These are phyloP conservation scores for Fusarium nanum DNA, from an alignment of 2,329 filamentous ascomycete species.

Conservation along the genomic window DNA sequence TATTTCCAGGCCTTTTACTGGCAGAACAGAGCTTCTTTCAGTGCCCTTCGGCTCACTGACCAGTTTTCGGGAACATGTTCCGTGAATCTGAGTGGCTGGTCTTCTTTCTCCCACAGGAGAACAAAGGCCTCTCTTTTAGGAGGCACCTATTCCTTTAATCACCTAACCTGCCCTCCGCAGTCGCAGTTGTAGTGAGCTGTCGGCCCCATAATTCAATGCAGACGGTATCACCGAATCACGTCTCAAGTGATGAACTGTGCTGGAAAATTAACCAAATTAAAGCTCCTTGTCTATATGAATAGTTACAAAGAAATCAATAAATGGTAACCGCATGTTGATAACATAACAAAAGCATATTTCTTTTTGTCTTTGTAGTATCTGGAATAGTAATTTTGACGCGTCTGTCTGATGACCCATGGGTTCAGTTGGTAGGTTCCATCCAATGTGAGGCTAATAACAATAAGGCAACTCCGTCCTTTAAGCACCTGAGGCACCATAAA, in stretches of 20 bases:
- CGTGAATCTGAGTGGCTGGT: constrained; percentile 39
- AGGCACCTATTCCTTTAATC: neutral
- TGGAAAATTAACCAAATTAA: neutral
- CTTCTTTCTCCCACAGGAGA: neutral
- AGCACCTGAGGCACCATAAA: constrained; percentile 20
- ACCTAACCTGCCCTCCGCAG: constrained; percentile 2
- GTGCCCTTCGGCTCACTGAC: constrained; percentile 30
- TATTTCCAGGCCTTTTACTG: constrained; percentile 18
- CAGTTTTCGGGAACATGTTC: constrained; percentile 26
- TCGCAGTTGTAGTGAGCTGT: neutral
- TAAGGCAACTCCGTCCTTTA: neutral
- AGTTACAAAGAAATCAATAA: neutral
- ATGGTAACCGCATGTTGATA: neutral
- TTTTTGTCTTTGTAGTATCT: neutral
- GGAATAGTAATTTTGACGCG: neutral
- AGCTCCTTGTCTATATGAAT: neutral
- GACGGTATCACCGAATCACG: constrained; percentile 28
- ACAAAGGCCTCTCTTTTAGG: constrained; percentile 18
- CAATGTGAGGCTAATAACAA: neutral
- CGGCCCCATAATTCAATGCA: constrained; percentile 16
- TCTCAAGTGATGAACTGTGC: neutral
- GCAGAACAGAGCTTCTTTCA: constrained; percentile 7
- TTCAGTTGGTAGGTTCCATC: neutral
- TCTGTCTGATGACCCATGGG: neutral
- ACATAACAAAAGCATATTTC: neutral